Evolutionary conservation across 2,329 filamentous ascomycete genomes (phyloP).

Genomic region (Cytospora schulzeri): DNA sequence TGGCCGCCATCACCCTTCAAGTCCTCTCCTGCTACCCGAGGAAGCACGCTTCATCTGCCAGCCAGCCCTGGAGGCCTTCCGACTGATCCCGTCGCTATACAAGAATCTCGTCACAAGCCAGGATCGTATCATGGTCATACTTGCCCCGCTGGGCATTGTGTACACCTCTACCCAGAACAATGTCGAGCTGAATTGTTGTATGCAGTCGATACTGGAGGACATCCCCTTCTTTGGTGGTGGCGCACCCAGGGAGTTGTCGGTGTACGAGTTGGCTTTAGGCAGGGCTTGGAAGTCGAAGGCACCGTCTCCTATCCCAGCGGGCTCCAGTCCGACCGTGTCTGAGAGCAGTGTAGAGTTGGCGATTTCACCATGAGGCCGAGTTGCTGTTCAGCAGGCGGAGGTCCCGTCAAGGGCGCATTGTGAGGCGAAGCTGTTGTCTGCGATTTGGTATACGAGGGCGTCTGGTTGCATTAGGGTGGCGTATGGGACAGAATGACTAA

Average conservation of each 20-base stretch:
- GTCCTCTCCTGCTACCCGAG: slow-evolving; percentile 21
- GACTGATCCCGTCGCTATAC: slow-evolving; percentile 28
- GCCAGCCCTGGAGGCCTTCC: slow-evolving; percentile 27
- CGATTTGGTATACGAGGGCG: background rate
- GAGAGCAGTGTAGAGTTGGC: slow-evolving; percentile 15
- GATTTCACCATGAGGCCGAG: background rate
- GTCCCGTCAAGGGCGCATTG: background rate
- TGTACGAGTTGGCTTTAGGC: slow-evolving; percentile 22
- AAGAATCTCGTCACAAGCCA: slow-evolving; percentile 26
- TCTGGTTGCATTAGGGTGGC: background rate
- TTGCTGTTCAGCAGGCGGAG: background rate
- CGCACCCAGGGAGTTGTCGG: slow-evolving; percentile 14
- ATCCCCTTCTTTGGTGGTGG: slow-evolving; percentile 25
- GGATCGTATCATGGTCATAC: slow-evolving; percentile 28
- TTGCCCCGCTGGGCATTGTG: slow-evolving; percentile 27
- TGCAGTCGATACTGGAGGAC: slow-evolving; percentile 27
- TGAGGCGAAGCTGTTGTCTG: background rate
- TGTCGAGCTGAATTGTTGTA: slow-evolving; percentile 23
- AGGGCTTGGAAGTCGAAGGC: slow-evolving; percentile 17
- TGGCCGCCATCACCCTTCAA: background rate
- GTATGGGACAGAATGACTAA: too few species aligned
- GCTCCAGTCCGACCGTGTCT: slow-evolving; percentile 20
- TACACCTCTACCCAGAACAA: slow-evolving; percentile 23
- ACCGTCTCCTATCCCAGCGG: slow-evolving; percentile 12
- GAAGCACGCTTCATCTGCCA: slow-evolving; percentile 25